A percentile compares a stretch with the other conserved stretches of the same genome.
These are phyloP conservation scores for Papiliotrema terrestris DNA, from an alignment of 1,284 basidiomycete genomes.

Conservation along the genomic window DNA sequence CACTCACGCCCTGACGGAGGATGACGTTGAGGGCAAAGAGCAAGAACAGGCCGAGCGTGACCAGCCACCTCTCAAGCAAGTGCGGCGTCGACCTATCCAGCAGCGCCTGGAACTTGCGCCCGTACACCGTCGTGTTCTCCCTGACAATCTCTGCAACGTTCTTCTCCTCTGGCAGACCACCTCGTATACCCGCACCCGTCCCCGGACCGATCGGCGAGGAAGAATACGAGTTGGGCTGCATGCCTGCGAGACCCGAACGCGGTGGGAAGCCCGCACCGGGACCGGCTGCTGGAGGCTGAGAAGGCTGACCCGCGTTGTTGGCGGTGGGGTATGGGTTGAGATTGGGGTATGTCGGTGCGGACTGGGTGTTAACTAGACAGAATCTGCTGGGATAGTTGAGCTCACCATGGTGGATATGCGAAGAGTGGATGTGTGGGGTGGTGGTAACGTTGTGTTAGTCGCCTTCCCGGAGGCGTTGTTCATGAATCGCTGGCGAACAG, in stretches of 20 bases:
- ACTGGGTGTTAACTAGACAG: background rate
- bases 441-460: background rate
- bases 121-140: conserved; percentile 46
- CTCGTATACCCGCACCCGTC: conserved; percentile 35
- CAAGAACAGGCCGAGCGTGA: conserved; percentile 65
- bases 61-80: conserved; percentile 82
- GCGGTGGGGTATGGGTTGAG: conserved; percentile 22
- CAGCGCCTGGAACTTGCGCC: conserved; percentile 62
- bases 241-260: conserved; percentile 43
- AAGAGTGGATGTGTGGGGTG: background rate
- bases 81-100: conserved; percentile 91
- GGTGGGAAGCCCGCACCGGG: conserved; percentile 48
- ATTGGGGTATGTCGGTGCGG: conserved; percentile 5
- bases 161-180: conserved; percentile 46
- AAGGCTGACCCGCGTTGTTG: background rate
- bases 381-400: background rate
- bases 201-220: conserved; percentile 21
- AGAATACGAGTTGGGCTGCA: conserved; percentile 38
- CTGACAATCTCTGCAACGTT: conserved; percentile 47
- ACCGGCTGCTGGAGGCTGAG: conserved; percentile 27
- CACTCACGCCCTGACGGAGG: conserved; percentile 79
- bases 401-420: conserved; percentile 1
- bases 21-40: conserved; percentile 86
- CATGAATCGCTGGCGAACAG: too few species aligned
- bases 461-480: background rate